These are phyloP conservation scores for Cercospora beticola DNA, from an alignment of 2,329 filamentous ascomycete genomes.

Conservation along the genomic window DNA sequence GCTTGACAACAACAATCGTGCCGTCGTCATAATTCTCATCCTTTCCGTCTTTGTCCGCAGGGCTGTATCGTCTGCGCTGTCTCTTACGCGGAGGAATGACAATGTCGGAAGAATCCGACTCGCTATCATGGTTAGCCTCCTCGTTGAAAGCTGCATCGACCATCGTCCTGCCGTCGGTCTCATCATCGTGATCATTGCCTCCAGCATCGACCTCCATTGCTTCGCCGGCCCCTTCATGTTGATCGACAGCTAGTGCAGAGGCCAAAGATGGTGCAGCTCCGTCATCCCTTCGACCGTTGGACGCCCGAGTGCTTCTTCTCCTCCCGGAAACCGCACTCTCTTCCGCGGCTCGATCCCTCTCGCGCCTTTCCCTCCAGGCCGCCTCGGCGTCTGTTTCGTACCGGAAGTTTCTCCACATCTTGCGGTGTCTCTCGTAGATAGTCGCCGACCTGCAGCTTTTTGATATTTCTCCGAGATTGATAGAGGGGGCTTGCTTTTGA, in stretches of 20 bases:
- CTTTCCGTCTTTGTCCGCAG: not conserved
- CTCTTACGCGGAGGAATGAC: not conserved
- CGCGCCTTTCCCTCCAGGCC: not conserved
- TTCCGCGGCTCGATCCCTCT: not conserved
- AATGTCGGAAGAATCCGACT: not conserved
- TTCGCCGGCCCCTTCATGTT: not conserved
- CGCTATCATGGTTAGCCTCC: not conserved
- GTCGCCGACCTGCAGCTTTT: not conserved
- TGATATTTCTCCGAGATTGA: not conserved
- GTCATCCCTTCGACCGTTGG: not conserved
- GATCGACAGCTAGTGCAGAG: not conserved
- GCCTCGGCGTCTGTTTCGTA: not conserved
- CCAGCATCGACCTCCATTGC: not conserved
- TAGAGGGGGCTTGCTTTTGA: not conserved
- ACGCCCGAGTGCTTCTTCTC: not conserved
- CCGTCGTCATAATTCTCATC: no score
- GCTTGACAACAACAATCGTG: not conserved
- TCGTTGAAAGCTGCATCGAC: no score
- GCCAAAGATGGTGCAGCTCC: not conserved
- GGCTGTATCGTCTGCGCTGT: not conserved
- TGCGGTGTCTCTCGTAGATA: not conserved
- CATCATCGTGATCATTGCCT: not conserved
- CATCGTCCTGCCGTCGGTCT: no score
- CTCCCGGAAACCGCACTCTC: not conserved
- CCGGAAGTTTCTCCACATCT: not conserved